These are phyloP conservation scores for Rubia yunnanensis DNA, from an alignment of 257 asterid species.

Conservation along the genomic window DNA sequence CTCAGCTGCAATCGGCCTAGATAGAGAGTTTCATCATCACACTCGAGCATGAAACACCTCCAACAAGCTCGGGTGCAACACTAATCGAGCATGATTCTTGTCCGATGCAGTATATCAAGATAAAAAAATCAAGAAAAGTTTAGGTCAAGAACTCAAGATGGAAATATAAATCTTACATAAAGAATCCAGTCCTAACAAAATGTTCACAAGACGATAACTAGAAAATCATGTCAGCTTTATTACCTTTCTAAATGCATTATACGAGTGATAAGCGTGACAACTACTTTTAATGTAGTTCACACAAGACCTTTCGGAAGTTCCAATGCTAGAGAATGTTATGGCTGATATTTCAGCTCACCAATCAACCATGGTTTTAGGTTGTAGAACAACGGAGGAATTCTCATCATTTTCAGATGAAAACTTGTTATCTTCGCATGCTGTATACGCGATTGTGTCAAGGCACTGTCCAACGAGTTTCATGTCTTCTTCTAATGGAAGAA, in stretches of 20 bases:
- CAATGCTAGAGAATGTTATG: constrained; percentile 86
- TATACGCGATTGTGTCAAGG: constrained; percentile 57
- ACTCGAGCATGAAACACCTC: constrained; percentile 90
- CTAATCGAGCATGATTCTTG: constrained; percentile 71
- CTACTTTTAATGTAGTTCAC: constrained; percentile 64
- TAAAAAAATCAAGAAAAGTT: constrained; percentile 1
- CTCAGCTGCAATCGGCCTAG: constrained; percentile 73
- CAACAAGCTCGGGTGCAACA: constrained; percentile 76
- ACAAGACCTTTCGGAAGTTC: constrained; percentile 74
- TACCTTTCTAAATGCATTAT: constrained; percentile 77
- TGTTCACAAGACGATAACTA: neutral
- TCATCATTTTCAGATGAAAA: constrained; percentile 27
- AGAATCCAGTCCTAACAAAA: too few species aligned
- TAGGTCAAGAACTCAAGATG: too few species aligned
- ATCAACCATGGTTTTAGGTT: constrained; percentile 43
- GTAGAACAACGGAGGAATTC: constrained; percentile 18
- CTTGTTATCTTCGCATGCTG: constrained; percentile 60
- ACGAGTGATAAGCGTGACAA: constrained; percentile 79
- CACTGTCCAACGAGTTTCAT: constrained; percentile 65
- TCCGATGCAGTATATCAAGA: constrained; percentile 72
- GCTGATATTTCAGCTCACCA: constrained; percentile 92
- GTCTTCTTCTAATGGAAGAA: constrained; percentile 63
- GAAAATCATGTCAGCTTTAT: neutral
- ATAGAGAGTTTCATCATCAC: constrained; percentile 92
- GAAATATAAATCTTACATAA: too few species aligned